Conservation (phyloP, 2,329 filamentous ascomycete genomes). For the Colletotrichum gigasporum region DNA sequence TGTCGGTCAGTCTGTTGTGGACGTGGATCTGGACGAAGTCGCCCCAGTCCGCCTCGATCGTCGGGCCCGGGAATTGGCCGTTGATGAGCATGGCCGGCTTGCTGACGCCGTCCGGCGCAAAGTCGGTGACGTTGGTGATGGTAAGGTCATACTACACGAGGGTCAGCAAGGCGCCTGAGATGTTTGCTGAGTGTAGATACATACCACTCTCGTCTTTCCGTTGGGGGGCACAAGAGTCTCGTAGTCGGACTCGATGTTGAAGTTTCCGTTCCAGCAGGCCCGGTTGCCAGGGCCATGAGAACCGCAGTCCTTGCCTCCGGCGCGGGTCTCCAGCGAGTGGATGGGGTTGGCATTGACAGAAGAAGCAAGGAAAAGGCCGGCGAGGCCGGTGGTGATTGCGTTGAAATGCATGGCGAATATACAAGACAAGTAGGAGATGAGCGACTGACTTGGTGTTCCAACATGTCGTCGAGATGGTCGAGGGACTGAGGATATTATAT, state of each 20-base stretch:
- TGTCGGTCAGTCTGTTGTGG: slow-evolving; percentile 64
- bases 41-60: slow-evolving; percentile 56
- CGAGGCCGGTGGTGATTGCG: slow-evolving; percentile 10
- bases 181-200: neutral
- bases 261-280: slow-evolving; percentile 43
- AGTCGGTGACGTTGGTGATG: slow-evolving; percentile 36
- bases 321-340: slow-evolving; percentile 5
- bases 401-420: slow-evolving; percentile 11
- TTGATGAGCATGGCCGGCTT: slow-evolving; percentile 56
- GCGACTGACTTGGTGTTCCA: slow-evolving; percentile 19
- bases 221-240: slow-evolving; percentile 38
- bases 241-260: slow-evolving; percentile 42
- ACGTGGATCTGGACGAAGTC: slow-evolving; percentile 63
- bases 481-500: slow-evolving; percentile 16
- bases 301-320: slow-evolving; percentile 34
- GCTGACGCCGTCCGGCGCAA: slow-evolving; percentile 35
- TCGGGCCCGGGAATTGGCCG: slow-evolving; percentile 58
- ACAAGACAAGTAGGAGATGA: slow-evolving; percentile 11
- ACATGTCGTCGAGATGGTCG: neutral
- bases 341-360: slow-evolving; percentile 18
- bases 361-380: slow-evolving; percentile 16
- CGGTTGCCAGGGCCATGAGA: slow-evolving; percentile 41
- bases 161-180: neutral
- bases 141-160: slow-evolving; percentile 37
- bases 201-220: slow-evolving; percentile 35